Evolutionary conservation across 345 rosid genomes (phyloP).

Genomic region (Chamaenerion angustifolium): DNA sequence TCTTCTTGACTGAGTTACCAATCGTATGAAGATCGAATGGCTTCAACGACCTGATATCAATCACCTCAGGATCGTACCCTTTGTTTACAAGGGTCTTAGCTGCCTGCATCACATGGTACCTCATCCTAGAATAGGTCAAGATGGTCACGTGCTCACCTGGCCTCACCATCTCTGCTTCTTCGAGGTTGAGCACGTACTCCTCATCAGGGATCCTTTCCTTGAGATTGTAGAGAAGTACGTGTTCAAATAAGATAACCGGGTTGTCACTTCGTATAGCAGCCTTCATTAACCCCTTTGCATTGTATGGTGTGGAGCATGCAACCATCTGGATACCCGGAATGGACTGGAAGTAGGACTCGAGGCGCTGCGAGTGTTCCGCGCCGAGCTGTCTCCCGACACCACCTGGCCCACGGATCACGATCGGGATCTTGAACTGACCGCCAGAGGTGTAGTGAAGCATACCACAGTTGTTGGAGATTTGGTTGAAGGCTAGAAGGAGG

Average conservation of each 20-base stretch:
- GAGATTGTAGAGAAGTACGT: slow-evolving; percentile 91
- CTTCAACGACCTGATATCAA: slow-evolving; percentile 83
- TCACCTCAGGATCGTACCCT: slow-evolving; percentile 91
- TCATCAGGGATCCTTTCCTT: slow-evolving; percentile 92
- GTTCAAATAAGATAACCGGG: slow-evolving; percentile 92
- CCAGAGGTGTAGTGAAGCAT: slow-evolving; percentile 99
- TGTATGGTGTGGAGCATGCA: slow-evolving; percentile 91
- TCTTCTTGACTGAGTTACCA: slow-evolving; percentile 87
- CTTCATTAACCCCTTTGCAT: slow-evolving; percentile 99
- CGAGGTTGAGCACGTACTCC: slow-evolving; percentile 73
- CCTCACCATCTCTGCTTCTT: slow-evolving; percentile 97
- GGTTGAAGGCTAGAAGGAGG: slow-evolving; percentile 92
- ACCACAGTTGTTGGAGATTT: slow-evolving; percentile 96
- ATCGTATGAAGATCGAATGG: slow-evolving; percentile 83
- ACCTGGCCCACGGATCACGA: slow-evolving; percentile 94
- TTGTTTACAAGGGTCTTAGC: slow-evolving; percentile 84
- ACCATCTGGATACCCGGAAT: slow-evolving; percentile 99
- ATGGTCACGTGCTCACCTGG: slow-evolving; percentile 84
- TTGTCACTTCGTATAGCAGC: slow-evolving; percentile 96
- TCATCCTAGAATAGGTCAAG: slow-evolving; percentile 85
- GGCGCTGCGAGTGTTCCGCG: slow-evolving; percentile 94
- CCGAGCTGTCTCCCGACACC: slow-evolving; percentile 97
- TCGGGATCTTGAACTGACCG: slow-evolving; percentile 81
- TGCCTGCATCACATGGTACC: slow-evolving; percentile 96
- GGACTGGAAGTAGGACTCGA: slow-evolving; percentile 94